Evolutionary conservation across 169 alveolate genomes (phyloP).

Genomic region (Plasmodium adleri): DNA sequence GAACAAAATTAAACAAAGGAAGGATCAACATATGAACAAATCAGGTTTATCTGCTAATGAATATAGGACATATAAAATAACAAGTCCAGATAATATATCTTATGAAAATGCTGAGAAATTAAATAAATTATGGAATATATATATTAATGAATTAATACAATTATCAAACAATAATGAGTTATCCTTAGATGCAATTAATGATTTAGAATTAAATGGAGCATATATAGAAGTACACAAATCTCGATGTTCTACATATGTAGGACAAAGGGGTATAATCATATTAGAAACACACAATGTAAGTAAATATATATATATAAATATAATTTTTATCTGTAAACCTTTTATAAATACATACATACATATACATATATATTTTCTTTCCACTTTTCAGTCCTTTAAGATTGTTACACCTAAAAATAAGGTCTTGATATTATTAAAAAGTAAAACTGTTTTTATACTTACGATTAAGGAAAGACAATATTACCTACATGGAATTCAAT

Average conservation of each 20-base stretch:
- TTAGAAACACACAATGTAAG: conserved; percentile 74
- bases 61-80: conserved; percentile 32
- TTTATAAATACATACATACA: background rate
- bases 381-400: conserved; percentile 42
- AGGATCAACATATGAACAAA: conserved; percentile 18
- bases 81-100: conserved; percentile 10
- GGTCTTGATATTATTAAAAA: conserved; percentile 46
- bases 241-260: conserved; percentile 66
- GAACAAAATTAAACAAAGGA: background rate
- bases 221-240: conserved; percentile 71
- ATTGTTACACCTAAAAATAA: conserved; percentile 65
- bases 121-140: conserved; percentile 57
- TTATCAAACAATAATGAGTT: conserved; percentile 27
- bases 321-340: background rate
- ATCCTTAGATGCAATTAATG: conserved; percentile 49
- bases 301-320: background rate
- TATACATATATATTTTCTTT: background rate
- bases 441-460: conserved; percentile 66
- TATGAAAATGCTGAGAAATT: conserved; percentile 68
- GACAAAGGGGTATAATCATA: conserved; percentile 63
- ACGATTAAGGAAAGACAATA: conserved; percentile 49
- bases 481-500: conserved; percentile 62
- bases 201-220: conserved; percentile 75
- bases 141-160: conserved; percentile 51
- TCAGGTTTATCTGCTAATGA: conserved; percentile 71